A percentile compares a stretch with the other conserved stretches of the same genome.
Conservation (phyloP, 805 yeast genomes). For the Isabelozyma pseudorhagii region DNA sequence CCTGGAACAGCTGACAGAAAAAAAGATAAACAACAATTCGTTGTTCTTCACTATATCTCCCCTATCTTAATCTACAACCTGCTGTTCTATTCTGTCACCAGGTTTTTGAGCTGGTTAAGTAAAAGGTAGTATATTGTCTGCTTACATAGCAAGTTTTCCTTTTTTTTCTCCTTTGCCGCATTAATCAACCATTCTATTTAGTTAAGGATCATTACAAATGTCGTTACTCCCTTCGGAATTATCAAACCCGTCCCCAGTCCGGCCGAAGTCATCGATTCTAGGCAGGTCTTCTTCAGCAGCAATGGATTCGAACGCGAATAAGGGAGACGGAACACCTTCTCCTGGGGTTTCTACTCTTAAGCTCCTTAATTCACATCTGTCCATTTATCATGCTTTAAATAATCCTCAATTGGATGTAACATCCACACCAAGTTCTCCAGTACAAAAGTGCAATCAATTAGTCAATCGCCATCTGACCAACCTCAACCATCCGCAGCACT, state of each 20-base stretch:
- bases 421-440: conserved; percentile 1
- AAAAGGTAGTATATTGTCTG: too few species aligned
- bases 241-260: neutral
- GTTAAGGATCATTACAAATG: neutral
- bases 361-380: conserved; percentile 34
- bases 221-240: neutral
- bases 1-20: too few species aligned
- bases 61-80: too few species aligned
- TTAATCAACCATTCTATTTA: neutral
- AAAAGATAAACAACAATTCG: too few species aligned
- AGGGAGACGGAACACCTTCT: too few species aligned
- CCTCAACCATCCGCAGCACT: conserved; percentile 5
- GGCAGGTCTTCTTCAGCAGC: too few species aligned
- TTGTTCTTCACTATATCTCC: too few species aligned
- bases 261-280: neutral
- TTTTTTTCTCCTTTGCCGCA: neutral
- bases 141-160: too few species aligned
- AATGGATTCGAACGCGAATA: too few species aligned
- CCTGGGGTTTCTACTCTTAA: conserved; percentile 6
- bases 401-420: conserved; percentile 39
- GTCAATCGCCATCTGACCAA: conserved; percentile 3
- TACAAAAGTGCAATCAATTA: conserved; percentile 7
- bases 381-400: conserved; percentile 34
- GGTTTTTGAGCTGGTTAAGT: too few species aligned
- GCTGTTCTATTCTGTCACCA: too few species aligned